Evolutionary conservation across 208 protist species (phyloP), one percentile per base, ranked within the genome.

Genomic region (Trypanosoma rangeli): DNA sequence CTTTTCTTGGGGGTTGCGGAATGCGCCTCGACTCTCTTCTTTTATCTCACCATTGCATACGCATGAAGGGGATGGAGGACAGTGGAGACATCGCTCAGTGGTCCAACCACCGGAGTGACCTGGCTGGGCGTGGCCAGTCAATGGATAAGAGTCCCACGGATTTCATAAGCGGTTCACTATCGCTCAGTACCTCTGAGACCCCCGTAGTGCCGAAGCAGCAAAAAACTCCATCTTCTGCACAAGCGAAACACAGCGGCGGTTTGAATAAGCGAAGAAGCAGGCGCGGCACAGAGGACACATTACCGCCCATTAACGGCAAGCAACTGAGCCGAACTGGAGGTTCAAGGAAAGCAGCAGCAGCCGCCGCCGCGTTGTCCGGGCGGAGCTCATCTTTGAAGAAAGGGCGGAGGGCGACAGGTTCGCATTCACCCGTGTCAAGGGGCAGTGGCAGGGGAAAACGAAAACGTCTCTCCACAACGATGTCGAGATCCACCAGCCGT

Each of bases 11-110:
- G 37, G 37, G 37, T 4, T 4, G 37, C 7, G 37, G 37, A 10
- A 13, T 53, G 48, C n/a, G 5, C 15, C 12, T 56, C 28, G 8
- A 7, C 24, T 29, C 28, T 29, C 31, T 33, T 37, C 74, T 15
- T 70, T 22, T 53, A 0, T 64, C 10, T 64, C 48, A 28, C 44
- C 10, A 22, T 76, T 28, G 46, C 39, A 31, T 12, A 39, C 69
- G 29, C 52, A 39, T 20, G 44, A 62, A 53, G 39, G 42, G 18
- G 33, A 64, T 67, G 60, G 68, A 72, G 37, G 68, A 74, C 52
- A 53, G 39, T 31, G 72, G 56, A 16, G 58, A n/a, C 20, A 48
- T 77, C 54, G 65, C 55, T 0, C 66, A 60, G 59, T 77, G 65
- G 72, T 28, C 35, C 16, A 48, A 55, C 39, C 48, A 52, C 28